Evolutionary conservation across 768 basidiomycete genomes (phyloP).

Genomic region (Mycena pura): DNA sequence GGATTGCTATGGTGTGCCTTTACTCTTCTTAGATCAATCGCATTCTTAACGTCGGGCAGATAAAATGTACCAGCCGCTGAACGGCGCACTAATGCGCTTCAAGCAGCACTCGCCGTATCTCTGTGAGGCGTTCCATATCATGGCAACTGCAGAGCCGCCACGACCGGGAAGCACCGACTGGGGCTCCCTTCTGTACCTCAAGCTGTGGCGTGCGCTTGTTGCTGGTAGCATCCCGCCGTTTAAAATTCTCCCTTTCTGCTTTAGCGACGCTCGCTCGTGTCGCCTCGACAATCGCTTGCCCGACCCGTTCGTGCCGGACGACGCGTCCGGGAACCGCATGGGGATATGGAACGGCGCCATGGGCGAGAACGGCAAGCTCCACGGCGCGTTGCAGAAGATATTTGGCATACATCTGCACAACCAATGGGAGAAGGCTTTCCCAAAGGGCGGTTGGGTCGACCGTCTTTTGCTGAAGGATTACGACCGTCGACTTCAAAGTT

Average conservation of each 20-base stretch:
- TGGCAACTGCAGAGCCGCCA: conserved; percentile 77
- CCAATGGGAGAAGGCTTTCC: conserved; percentile 92
- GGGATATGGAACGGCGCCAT: conserved; percentile 58
- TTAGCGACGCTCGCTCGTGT: conserved; percentile 90
- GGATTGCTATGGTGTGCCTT: conserved; percentile 92
- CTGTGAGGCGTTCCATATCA: conserved; percentile 94
- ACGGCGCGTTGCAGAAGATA: conserved; percentile 68
- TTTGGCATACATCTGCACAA: conserved; percentile 95
- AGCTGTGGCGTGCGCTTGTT: conserved; percentile 87
- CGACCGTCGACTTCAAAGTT: conserved; percentile 43
- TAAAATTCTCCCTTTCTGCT: conserved; percentile 94
- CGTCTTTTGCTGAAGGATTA: conserved; percentile 74
- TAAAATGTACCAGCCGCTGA: conserved; percentile 79
- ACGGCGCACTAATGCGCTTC: conserved; percentile 97
- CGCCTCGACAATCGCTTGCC: conserved; percentile 93
- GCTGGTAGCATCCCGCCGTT: conserved; percentile 79
- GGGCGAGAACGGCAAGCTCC: conserved; percentile 68
- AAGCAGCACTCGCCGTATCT: conserved; percentile 90
- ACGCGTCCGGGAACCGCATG: conserved; percentile 66
- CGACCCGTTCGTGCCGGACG: conserved; percentile 79
- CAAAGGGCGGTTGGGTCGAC: conserved; percentile 86
- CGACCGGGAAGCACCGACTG: conserved; percentile 86
- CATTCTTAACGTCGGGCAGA: conserved; percentile 47
- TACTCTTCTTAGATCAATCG: background rate
- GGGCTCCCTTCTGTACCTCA: conserved; percentile 91